Percentiles rank a stretch among this genome's conserved stretches.
These are phyloP conservation scores for Alternaria arborescens DNA, from an alignment of 2,329 filamentous ascomycete species.

Conservation along the genomic window DNA sequence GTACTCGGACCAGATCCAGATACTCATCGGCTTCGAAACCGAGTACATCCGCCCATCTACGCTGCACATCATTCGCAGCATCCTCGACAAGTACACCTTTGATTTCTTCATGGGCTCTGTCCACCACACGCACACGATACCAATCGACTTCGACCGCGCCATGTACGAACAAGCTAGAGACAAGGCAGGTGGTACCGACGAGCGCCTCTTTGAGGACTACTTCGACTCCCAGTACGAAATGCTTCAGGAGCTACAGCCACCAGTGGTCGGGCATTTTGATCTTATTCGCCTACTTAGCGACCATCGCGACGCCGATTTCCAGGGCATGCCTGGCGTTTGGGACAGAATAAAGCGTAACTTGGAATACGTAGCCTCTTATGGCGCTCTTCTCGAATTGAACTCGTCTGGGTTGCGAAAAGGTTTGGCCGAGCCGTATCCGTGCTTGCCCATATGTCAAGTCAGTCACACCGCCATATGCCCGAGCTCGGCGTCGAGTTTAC, in stretches of 20 bases:
- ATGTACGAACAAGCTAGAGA: constrained; percentile 72
- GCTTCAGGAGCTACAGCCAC: constrained; percentile 75
- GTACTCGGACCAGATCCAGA: constrained; percentile 75
- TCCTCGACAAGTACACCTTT: constrained; percentile 69
- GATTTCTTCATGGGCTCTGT: constrained; percentile 95
- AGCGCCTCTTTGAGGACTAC: constrained; percentile 77
- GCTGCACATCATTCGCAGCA: constrained; percentile 66
- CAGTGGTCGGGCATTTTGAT: constrained; percentile 92
- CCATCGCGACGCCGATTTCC: constrained; percentile 69
- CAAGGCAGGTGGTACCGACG: constrained; percentile 65
- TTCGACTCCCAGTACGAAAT: constrained; percentile 89
- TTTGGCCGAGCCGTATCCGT: constrained; percentile 88
- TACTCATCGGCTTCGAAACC: constrained; percentile 90
- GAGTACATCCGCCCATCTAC: constrained; percentile 85
- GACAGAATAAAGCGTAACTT: constrained; percentile 77
- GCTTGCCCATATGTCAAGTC: constrained; percentile 77
- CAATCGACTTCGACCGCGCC: constrained; percentile 83
- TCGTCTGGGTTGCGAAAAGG: constrained; percentile 88
- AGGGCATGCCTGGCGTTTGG: constrained; percentile 73
- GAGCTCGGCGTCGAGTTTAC: constrained; percentile 13
- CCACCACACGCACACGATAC: constrained; percentile 85
- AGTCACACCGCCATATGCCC: constrained; percentile 46
- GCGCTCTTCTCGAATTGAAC: constrained; percentile 89
- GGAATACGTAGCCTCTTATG: constrained; percentile 72
- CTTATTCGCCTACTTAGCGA: constrained; percentile 82